Conservation (phyloP, 2,329 filamentous ascomycete genomes). For the Rutstroemia sp. region DNA sequence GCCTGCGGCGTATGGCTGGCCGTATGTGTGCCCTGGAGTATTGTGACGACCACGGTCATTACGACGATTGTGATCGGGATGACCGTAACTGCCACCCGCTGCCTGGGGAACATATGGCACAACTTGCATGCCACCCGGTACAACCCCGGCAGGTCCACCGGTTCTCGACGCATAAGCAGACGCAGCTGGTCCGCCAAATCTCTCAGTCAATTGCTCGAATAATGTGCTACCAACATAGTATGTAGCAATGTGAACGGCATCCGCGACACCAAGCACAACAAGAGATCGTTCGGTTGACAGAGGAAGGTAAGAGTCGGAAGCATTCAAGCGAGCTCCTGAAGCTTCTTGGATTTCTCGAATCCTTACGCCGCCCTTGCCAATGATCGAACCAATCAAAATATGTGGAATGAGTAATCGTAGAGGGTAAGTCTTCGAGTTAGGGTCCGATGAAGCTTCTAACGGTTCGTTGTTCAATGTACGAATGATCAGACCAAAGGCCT, state of each 20-base stretch:
- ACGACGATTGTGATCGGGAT: conserved; percentile 77
- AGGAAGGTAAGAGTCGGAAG: conserved; percentile 88
- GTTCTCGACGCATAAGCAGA: conserved; percentile 97
- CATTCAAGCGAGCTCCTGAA: conserved; percentile 91
- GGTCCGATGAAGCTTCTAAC: conserved; percentile 76
- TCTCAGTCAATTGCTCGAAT: conserved; percentile 91
- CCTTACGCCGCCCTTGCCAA: conserved; percentile 90
- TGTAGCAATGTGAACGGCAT: conserved; percentile 96
- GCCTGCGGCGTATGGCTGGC: conserved; percentile 47
- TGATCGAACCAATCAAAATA: conserved; percentile 96
- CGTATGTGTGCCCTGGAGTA: conserved; percentile 67
- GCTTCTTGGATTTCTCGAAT: conserved; percentile 99
- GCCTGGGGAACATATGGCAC: conserved; percentile 96
- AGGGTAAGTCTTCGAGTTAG: conserved; percentile 95
- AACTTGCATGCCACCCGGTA: conserved; percentile 97
- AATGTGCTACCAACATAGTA: conserved; percentile 99
- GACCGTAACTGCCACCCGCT: conserved; percentile 85
- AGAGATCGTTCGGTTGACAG: conserved; percentile 96
- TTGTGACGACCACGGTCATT: conserved; percentile 68
- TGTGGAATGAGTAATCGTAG: conserved; percentile 92
- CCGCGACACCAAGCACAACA: conserved; percentile 93
- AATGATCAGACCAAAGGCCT: conserved; percentile 97
- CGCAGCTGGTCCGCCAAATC: conserved; percentile 89
- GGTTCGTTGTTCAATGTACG: conserved; percentile 97
- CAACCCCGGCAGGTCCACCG: conserved; percentile 84